phyloP scores from a whole-genome alignment of 78 protist species.

The slime mould (Dictyostelium discoideum) region DNA sequence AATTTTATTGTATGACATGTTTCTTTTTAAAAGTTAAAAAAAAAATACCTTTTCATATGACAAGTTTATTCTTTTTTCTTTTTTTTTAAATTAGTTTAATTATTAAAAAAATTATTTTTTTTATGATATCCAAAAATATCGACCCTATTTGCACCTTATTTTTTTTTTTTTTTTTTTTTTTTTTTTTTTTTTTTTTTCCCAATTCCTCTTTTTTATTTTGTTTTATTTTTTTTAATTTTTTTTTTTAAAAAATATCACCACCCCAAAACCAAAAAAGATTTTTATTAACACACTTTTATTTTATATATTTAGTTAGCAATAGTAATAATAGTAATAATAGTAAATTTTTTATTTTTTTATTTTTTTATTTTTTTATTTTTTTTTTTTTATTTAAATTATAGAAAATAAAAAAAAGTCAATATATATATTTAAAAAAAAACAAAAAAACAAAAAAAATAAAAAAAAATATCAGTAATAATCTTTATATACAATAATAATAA shows the following conservation, averaged over 20 bases:
- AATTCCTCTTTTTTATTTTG: background rate
- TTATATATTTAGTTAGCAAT: background rate
- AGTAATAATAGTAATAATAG: background rate
- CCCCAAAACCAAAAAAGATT: background rate
- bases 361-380: background rate
- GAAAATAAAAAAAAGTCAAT: background rate
- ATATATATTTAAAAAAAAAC: no score
- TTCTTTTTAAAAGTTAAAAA: background rate
- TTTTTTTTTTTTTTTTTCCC: background rate
- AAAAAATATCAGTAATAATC: no score
- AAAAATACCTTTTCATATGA: background rate
- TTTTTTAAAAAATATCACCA: background rate
- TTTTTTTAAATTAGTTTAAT: background rate
- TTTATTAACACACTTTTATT: background rate
- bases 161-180: background rate
- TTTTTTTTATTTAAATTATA: background rate
- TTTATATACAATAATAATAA: no score
- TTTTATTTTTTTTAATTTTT: background rate
- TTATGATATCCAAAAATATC: background rate
- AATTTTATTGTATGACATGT: background rate
- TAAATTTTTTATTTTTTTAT: no score
- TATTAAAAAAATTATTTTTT: background rate
- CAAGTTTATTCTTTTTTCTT: background rate
- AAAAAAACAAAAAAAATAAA: no score
- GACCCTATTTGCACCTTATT: background rate